phyloP scores from a whole-genome alignment of 352 stramenopile species.

The Pythium rishiriense region DNA sequence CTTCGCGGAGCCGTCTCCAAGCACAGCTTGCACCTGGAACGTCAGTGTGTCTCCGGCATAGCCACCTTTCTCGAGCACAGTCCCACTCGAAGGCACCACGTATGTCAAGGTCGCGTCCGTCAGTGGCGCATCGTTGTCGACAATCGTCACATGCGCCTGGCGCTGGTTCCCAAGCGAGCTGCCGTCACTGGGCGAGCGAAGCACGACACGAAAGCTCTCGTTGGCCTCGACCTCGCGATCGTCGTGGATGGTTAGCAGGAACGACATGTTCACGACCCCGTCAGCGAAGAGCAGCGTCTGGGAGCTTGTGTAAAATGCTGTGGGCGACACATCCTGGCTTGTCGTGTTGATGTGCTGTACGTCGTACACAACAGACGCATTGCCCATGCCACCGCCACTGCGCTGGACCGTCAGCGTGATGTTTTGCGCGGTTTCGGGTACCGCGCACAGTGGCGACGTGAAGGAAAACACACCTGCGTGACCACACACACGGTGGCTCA shows the following conservation, averaged over 20 bases:
- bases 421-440: constrained; percentile 64
- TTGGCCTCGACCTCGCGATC: constrained; percentile 73
- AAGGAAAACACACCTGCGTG: constrained; percentile 90
- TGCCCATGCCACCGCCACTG: constrained; percentile 86
- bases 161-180: constrained; percentile 61
- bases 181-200: constrained; percentile 26
- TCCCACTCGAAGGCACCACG: constrained; percentile 28
- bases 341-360: constrained; percentile 83
- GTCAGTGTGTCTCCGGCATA: constrained; percentile 40
- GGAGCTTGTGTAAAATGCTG: constrained; percentile 85
- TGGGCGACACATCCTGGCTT: constrained; percentile 75
- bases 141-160: constrained; percentile 65
- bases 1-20: constrained; percentile 36
- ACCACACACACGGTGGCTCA: constrained; percentile 90
- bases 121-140: constrained; percentile 55
- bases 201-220: constrained; percentile 64
- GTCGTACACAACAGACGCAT: constrained; percentile 74
- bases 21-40: constrained; percentile 59
- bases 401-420: constrained; percentile 85
- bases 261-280: constrained; percentile 83
- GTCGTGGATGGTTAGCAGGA: constrained; percentile 92
- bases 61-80: constrained; percentile 36
- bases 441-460: constrained; percentile 79
- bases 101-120: constrained; percentile 46
- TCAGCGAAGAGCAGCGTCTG: constrained; percentile 78